These are phyloP conservation scores for Cordyceps javanica DNA, from an alignment of 2,329 filamentous ascomycete genomes.

Conservation along the genomic window DNA sequence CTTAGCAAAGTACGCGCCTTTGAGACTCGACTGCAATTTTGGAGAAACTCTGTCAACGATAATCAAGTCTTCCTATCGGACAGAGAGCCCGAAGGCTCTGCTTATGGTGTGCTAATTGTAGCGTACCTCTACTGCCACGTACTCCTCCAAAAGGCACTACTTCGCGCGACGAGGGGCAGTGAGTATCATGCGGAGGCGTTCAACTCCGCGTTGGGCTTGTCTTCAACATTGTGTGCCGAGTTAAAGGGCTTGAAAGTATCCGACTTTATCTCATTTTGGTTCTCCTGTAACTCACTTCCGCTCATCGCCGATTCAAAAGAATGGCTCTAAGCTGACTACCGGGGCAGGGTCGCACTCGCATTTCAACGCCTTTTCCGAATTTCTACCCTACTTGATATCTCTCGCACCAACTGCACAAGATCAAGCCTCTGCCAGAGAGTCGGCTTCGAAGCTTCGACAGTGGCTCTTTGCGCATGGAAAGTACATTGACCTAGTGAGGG, in stretches of 20 bases:
- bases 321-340: background rate
- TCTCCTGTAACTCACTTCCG: no score
- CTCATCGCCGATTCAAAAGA: no score
- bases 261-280: background rate
- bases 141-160: background rate
- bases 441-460: background rate
- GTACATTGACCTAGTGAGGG: background rate
- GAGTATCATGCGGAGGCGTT: background rate
- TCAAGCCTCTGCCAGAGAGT: background rate
- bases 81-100: background rate
- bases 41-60: background rate
- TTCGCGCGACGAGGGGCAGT: background rate
- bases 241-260: background rate
- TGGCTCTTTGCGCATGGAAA: background rate
- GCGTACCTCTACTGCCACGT: background rate
- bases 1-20: background rate
- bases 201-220: background rate
- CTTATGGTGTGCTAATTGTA: background rate
- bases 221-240: background rate
- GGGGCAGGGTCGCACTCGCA: background rate
- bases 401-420: background rate
- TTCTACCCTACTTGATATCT: background rate
- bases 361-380: background rate
- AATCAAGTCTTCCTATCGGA: background rate
- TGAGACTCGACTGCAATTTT: background rate